Evolutionary conservation across 2,329 filamentous ascomycete genomes (phyloP).

Genomic region (Paecilomyces variotii): DNA sequence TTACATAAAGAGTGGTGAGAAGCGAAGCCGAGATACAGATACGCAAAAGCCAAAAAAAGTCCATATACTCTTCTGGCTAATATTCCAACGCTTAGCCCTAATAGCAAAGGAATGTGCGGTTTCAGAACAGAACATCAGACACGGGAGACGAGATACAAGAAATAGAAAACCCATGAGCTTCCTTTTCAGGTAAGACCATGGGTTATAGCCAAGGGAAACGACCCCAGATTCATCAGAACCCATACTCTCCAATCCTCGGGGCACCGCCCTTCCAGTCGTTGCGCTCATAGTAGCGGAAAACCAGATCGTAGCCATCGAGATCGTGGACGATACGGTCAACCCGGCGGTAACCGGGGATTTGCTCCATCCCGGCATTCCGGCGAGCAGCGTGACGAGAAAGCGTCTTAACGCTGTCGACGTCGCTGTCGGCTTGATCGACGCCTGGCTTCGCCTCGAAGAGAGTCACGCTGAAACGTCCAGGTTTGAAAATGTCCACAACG

Average conservation of each 20-base stretch:
- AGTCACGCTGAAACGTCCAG: slow-evolving; percentile 94
- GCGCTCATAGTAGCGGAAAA: slow-evolving; percentile 93
- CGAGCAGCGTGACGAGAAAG: slow-evolving; percentile 37
- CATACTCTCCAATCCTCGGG: slow-evolving; percentile 52
- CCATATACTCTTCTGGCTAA: background rate
- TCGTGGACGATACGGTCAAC: slow-evolving; percentile 95
- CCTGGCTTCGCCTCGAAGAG: slow-evolving; percentile 80
- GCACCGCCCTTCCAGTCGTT: slow-evolving; percentile 67
- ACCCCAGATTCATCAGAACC: slow-evolving; percentile 8
- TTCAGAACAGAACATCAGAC: background rate
- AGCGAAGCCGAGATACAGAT: background rate
- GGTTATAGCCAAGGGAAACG: background rate
- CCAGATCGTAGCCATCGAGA: slow-evolving; percentile 91
- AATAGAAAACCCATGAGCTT: background rate
- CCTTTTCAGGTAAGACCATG: background rate
- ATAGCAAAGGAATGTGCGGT: background rate
- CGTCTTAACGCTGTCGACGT: slow-evolving; percentile 28
- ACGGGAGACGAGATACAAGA: background rate
- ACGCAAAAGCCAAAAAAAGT: background rate
- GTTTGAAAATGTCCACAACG: slow-evolving; percentile 91
- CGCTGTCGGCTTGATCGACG: slow-evolving; percentile 27
- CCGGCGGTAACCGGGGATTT: slow-evolving; percentile 75
- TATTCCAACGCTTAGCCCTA: background rate
- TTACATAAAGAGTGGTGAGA: background rate
- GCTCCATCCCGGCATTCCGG: slow-evolving; percentile 56